Conservation (phyloP, 2,329 filamentous ascomycete genomes). For the Bipolaris sorokiniana region DNA sequence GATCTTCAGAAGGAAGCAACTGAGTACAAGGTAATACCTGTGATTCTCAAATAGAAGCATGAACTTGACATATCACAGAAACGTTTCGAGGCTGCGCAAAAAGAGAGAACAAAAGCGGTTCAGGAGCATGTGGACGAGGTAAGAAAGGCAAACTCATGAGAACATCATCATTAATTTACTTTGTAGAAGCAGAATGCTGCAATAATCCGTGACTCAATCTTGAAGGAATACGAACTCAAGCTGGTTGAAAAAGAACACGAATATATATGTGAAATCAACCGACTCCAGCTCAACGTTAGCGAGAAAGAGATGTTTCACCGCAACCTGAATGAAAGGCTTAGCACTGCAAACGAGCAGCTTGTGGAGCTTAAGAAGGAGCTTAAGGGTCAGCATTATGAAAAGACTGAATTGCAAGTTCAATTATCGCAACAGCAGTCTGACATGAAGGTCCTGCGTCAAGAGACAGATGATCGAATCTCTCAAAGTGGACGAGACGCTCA, state of each 20-base stretch:
- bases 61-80: conserved; percentile 5
- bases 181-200: conserved; percentile 2
- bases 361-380: conserved; percentile 9
- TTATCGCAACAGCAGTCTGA: conserved; percentile 14
- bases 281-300: conserved; percentile 18
- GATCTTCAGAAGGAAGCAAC: conserved; percentile 9
- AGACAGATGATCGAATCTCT: conserved; percentile 10
- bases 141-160: background rate
- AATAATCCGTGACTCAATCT: conserved; percentile 7
- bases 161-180: background rate
- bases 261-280: conserved; percentile 22
- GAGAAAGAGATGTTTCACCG: conserved; percentile 18
- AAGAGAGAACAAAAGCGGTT: background rate
- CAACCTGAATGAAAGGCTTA: conserved; percentile 10
- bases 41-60: background rate
- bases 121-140: conserved; percentile 9
- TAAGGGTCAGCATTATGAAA: conserved; percentile 11
- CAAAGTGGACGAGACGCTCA: conserved; percentile 14
- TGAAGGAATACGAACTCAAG: conserved; percentile 11
- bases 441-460: conserved; percentile 18
- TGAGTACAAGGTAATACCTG: conserved; percentile 7
- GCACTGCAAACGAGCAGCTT: conserved; percentile 11
- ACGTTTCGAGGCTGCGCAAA: background rate
- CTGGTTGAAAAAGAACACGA: conserved; percentile 21
- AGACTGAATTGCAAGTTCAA: conserved; percentile 15